phyloP scores from a whole-genome alignment of 2,329 filamentous ascomycete species.

The Botrytis hyacinthi region DNA sequence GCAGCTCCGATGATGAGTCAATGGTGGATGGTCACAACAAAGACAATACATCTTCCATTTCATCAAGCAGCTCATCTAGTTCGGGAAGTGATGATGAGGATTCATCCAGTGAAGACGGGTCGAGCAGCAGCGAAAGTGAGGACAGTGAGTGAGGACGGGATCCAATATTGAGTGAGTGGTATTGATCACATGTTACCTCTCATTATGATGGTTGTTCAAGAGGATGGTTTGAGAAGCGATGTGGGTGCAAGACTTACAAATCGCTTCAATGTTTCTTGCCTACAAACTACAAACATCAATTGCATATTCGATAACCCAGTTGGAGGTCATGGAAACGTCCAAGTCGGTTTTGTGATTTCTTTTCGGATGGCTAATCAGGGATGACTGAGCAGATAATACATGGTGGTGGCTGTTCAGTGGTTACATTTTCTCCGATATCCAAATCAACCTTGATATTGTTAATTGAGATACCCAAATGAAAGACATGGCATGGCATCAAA shows the following conservation, averaged over 20 bases:
- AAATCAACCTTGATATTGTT: background rate
- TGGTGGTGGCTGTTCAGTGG: background rate
- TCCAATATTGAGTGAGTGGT: background rate
- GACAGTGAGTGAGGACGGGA: conserved; percentile 16
- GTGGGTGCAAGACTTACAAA: background rate
- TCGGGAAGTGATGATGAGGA: conserved; percentile 21
- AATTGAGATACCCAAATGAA: conserved; percentile 5
- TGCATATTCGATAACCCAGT: background rate
- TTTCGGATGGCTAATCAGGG: background rate
- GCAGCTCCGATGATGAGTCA: conserved; percentile 29
- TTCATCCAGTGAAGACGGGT: conserved; percentile 14
- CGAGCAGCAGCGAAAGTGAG: conserved; percentile 17
- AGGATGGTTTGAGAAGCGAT: background rate
- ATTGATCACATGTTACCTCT: background rate
- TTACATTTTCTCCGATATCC: background rate
- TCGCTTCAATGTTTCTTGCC: background rate
- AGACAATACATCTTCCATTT: conserved; percentile 28
- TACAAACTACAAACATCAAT: background rate
- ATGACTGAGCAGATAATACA: background rate
- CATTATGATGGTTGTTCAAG: background rate
- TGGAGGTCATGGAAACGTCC: background rate
- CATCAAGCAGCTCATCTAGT: conserved; percentile 27
- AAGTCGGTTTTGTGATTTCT: background rate
- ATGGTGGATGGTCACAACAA: conserved; percentile 17
- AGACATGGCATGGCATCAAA: background rate